phyloP scores from a whole-genome alignment of 495 filamentous ascomycete genomes.

The Penicillium riverlandense region DNA sequence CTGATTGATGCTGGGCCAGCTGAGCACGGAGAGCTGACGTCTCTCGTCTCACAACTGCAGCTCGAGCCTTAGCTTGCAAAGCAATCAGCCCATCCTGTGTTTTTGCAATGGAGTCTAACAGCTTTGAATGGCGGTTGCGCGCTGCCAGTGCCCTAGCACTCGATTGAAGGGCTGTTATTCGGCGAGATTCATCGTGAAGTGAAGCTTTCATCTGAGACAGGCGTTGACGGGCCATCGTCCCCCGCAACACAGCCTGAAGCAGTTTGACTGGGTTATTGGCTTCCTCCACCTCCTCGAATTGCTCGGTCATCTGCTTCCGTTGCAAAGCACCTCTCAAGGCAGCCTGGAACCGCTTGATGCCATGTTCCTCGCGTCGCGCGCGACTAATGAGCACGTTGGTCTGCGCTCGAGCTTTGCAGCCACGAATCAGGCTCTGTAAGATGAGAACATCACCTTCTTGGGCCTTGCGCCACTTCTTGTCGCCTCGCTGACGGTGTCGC shows the following conservation, averaged over 20 bases:
- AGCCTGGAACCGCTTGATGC: conserved; percentile 53
- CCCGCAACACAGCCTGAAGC: conserved; percentile 48
- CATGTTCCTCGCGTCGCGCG: conserved; percentile 49
- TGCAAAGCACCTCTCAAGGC: conserved; percentile 51
- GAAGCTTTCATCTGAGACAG: conserved; percentile 24
- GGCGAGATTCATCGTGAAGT: conserved; percentile 20
- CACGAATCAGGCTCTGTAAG: conserved; percentile 81
- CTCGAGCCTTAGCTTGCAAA: conserved; percentile 40
- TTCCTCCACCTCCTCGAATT: conserved; percentile 42
- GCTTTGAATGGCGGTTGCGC: conserved; percentile 19
- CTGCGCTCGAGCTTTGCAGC: conserved; percentile 62
- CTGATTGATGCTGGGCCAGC: conserved; percentile 21
- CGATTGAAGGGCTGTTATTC: conserved; percentile 43
- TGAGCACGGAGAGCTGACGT: conserved; percentile 18
- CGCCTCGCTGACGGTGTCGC: conserved; percentile 52
- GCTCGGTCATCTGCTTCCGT: conserved; percentile 34
- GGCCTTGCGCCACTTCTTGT: conserved; percentile 61
- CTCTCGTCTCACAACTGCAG: conserved; percentile 19
- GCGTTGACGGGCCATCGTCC: conserved; percentile 36
- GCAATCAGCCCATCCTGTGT: conserved; percentile 15
- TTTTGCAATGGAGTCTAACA: conserved; percentile 25
- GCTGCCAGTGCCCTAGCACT: conserved; percentile 29
- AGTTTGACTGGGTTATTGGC: conserved; percentile 15
- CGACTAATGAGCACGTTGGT: conserved; percentile 56
- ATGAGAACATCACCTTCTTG: conserved; percentile 65